Base-by-base conservation (phyloP, 2,329 filamentous ascomycete species). In the Pezicula rhizophila region DNA sequence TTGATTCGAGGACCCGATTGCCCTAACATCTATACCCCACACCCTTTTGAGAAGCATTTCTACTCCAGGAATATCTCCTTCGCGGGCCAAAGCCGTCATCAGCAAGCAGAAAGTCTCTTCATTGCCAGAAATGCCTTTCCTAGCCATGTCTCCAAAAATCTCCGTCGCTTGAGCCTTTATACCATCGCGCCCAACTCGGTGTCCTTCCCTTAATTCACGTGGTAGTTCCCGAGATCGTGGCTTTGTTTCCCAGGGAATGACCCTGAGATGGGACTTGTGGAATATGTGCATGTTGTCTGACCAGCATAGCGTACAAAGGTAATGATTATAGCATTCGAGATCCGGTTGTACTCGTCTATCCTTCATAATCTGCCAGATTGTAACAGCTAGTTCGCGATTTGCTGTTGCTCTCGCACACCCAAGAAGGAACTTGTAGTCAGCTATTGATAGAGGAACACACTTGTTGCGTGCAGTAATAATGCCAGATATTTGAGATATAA, bases 341-440 rank as follows among this genome's bases (percentile, higher is more conserved):
- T 77, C 72, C 2, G 75, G 77, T 8, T 56, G 38, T 3, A 75
- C 42, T 2, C 61, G 56, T 39, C 69, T 61, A 14, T 61, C 47
- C 2, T 59, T 49, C 64, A 79, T 70, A 8, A 64, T 61, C 7
- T 63, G 52, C 77, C 78, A 82, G 12, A 77, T 55, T 1, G 61
- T 56, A 8, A 67, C 61, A 4, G 75, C 75, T 53, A 74, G 62
- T 2, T 55, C 49, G 2, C 55, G 63, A 60, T 75, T 66, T 2
- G 74, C 75, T 49, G 74, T 69, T 7, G 70, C 68, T 18, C 70
- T 66, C 20, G 77, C 75, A 56, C 72, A 74, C 47, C 70, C 67
- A n/a, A 83, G 65, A 4, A 82, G 66, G 50, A 76, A 69, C 2
- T 65, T 71, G 60, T 77, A 79, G 47, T 81, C 76, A 1, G 65